Percentiles rank a stretch among this genome's conserved stretches.
Conservation (phyloP, 2,329 filamentous ascomycete species). For the Truncatella angustata region DNA sequence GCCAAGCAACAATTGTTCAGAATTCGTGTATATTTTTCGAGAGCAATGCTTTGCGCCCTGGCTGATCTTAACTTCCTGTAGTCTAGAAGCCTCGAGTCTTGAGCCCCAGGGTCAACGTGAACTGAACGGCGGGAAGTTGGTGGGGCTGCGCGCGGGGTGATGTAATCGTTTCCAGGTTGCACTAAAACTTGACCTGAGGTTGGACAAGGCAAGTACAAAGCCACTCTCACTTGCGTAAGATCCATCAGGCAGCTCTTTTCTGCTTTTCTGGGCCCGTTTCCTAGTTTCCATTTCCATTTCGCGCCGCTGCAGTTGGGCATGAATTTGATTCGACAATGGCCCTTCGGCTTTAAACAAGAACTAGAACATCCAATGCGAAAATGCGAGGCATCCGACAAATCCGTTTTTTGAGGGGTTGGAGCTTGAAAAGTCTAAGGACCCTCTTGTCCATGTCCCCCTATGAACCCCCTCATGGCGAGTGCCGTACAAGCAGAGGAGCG, state of each 20-base stretch:
- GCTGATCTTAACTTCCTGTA: not conserved
- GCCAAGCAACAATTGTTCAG: too few relatives aligned
- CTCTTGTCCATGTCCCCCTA: too few relatives aligned
- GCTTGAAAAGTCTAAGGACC: too few relatives aligned
- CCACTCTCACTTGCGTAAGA: slow-evolving; percentile 9
- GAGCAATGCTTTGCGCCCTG: not conserved
- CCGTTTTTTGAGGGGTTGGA: too few relatives aligned
- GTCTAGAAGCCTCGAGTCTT: not conserved
- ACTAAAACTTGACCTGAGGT: not conserved
- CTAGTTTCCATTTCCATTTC: not conserved
- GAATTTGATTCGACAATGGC: not conserved
- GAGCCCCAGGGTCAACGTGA: not conserved
- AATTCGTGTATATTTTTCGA: not conserved
- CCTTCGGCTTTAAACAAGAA: too few relatives aligned
- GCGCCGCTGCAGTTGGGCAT: not conserved
- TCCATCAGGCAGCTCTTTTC: slow-evolving; percentile 7
- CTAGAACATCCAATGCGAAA: not conserved
- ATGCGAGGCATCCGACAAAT: not conserved
- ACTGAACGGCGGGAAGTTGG: not conserved
- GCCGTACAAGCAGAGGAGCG: too few relatives aligned
- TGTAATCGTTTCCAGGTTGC: not conserved
- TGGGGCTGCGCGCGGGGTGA: slow-evolving; percentile 9
- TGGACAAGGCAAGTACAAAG: not conserved
- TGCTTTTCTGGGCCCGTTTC: not conserved
- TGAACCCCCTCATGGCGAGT: too few relatives aligned